A percentile compares a stretch with the other conserved stretches of the same genome.
phyloP scores from a whole-genome alignment of 2,329 filamentous ascomycete species.

The Pseudogymnoascus sp. region DNA sequence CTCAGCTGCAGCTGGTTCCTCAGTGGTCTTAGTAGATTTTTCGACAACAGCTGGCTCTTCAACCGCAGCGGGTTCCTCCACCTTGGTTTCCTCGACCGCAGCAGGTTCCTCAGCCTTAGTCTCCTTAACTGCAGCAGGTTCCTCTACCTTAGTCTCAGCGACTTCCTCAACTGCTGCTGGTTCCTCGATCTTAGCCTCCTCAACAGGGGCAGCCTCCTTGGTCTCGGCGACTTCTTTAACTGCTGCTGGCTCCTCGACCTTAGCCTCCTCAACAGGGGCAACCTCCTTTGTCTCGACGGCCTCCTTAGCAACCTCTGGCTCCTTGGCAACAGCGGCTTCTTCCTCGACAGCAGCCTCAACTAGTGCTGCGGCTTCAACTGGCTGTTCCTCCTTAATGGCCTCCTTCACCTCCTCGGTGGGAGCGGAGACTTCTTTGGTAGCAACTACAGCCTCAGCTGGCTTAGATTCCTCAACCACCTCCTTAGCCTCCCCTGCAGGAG shows the following conservation, averaged over 20 bases:
- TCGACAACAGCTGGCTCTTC: background rate
- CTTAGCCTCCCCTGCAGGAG: background rate
- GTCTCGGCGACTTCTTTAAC: background rate
- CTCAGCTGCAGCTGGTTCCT: background rate
- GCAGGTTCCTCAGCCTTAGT: background rate
- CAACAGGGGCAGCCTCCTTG: background rate
- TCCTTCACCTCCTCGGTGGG: background rate
- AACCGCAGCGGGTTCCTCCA: background rate
- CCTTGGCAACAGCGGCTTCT: background rate
- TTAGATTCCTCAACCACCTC: background rate
- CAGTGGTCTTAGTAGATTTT: background rate
- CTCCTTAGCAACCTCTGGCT: background rate
- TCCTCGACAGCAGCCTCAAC: background rate
- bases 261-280: background rate
- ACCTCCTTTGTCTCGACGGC: background rate
- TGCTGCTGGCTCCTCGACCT: background rate
- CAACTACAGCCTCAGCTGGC: background rate
- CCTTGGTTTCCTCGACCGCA: background rate
- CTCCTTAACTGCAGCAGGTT: background rate
- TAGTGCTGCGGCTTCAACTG: background rate
- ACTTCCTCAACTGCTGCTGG: background rate
- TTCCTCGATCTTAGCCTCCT: background rate
- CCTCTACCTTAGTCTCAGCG: background rate
- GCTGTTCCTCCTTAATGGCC: background rate
- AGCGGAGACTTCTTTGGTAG: background rate